phyloP scores from a whole-genome alignment of 495 filamentous ascomycete genomes.

The Aspergillus haitiensis region DNA sequence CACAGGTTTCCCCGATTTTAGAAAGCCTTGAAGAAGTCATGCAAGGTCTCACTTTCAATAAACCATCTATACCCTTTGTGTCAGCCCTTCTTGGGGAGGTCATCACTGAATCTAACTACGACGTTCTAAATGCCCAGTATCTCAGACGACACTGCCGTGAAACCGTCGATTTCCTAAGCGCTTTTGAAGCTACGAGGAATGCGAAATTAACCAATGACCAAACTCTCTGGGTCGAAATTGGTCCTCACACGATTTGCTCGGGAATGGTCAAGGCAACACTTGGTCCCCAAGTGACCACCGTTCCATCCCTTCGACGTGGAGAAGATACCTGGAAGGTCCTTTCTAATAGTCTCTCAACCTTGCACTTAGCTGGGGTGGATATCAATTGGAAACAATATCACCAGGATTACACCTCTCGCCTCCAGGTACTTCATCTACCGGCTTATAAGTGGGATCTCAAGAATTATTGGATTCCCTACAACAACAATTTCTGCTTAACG shows the following conservation, averaged over 20 bases:
- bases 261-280: slow-evolving; percentile 70
- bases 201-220: slow-evolving; percentile 47
- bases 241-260: slow-evolving; percentile 66
- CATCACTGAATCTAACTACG: slow-evolving; percentile 49
- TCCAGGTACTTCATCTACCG: slow-evolving; percentile 66
- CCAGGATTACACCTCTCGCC: slow-evolving; percentile 61
- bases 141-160: slow-evolving; percentile 67
- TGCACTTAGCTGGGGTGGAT: slow-evolving; percentile 65
- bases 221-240: slow-evolving; percentile 61
- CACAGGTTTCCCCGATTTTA: slow-evolving; percentile 71
- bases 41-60: slow-evolving; percentile 54
- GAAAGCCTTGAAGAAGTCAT: slow-evolving; percentile 61
- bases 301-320: slow-evolving; percentile 58
- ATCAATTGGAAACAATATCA: slow-evolving; percentile 80
- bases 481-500: slow-evolving; percentile 54
- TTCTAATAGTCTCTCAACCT: slow-evolving; percentile 54
- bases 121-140: slow-evolving; percentile 58
- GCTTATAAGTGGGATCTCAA: slow-evolving; percentile 77
- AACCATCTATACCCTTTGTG: slow-evolving; percentile 66
- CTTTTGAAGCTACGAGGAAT: slow-evolving; percentile 54
- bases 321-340: slow-evolving; percentile 66
- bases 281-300: slow-evolving; percentile 54
- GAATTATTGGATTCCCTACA: slow-evolving; percentile 81
- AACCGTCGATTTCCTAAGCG: slow-evolving; percentile 71
- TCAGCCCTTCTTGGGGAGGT: slow-evolving; percentile 66